A percentile compares a stretch with the other conserved stretches of the same genome.
Conservation (phyloP, 805 yeast species). For the Saturnispora serradocipensis region DNA sequence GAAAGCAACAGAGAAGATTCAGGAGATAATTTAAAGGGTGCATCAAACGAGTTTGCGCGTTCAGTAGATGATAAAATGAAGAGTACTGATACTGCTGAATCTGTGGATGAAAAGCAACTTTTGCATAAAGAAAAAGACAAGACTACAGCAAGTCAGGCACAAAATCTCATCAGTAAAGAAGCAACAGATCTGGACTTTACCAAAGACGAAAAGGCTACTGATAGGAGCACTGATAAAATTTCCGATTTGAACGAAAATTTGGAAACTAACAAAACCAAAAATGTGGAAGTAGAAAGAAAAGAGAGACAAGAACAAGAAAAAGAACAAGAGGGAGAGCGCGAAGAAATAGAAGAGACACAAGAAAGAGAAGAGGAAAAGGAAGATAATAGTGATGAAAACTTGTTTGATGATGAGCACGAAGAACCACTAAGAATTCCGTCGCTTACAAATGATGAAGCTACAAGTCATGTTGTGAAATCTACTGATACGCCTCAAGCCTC, state of each 20-base stretch:
- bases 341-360: not conserved
- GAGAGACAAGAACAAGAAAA: not conserved
- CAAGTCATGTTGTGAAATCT: no score
- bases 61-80: not conserved
- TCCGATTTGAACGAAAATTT: not conserved
- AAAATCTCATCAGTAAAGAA: no score
- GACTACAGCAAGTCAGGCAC: not conserved
- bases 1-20: not conserved
- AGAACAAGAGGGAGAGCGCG: not conserved
- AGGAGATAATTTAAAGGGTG: not conserved
- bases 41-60: no score
- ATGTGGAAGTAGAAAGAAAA: not conserved
- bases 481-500: not conserved
- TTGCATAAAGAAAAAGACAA: not conserved
- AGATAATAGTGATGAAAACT: not conserved
- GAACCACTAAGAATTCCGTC: not conserved
- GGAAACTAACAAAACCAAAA: not conserved
- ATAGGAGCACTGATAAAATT: not conserved
- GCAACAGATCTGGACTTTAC: not conserved
- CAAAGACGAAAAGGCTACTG: not conserved
- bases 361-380: not conserved
- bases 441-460: not conserved
- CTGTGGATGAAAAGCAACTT: not conserved
- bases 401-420: not conserved
- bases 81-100: not conserved